phyloP scores from a whole-genome alignment of 257 asterid genomes.

The Parsonsia alboflavescens region DNA sequence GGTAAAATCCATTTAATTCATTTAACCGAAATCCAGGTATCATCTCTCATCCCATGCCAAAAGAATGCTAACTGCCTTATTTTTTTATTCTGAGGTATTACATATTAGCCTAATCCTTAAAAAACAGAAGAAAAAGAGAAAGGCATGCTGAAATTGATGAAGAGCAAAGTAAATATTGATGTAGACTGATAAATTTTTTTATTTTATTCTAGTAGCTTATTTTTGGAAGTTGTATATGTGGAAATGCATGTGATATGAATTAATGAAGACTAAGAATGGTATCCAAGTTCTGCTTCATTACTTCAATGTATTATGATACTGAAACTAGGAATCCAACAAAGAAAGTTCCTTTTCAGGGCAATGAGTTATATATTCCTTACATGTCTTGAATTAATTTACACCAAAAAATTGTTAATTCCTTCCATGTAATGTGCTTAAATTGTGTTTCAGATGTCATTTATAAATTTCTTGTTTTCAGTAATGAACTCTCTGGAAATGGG shows the following conservation, averaged over 20 bases:
- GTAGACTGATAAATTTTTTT: neutral
- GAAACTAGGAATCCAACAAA: neutral
- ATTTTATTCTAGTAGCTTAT: neutral
- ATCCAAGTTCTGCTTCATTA: neutral
- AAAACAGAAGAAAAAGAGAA: too few species aligned
- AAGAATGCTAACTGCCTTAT: neutral
- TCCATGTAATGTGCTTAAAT: neutral
- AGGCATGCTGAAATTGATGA: neutral
- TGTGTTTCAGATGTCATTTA: neutral
- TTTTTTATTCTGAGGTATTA: neutral
- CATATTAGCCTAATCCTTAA: neutral
- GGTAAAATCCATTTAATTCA: too few species aligned
- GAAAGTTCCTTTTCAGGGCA: neutral
- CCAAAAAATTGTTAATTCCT: neutral
- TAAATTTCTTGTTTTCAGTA: slow-evolving; percentile 10
- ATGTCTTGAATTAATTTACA: neutral
- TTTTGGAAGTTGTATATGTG: neutral
- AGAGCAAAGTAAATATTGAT: neutral
- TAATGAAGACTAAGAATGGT: neutral
- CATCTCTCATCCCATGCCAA: too few species aligned
- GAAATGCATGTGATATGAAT: neutral
- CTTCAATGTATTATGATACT: neutral
- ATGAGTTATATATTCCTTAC: neutral
- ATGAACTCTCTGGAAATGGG: too few species aligned
- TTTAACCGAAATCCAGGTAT: too few species aligned